A percentile compares a stretch with the other conserved stretches of the same genome.
These are phyloP conservation scores for Ceratocystis papillata DNA, from an alignment of 2,329 filamentous ascomycete genomes.

Conservation along the genomic window DNA sequence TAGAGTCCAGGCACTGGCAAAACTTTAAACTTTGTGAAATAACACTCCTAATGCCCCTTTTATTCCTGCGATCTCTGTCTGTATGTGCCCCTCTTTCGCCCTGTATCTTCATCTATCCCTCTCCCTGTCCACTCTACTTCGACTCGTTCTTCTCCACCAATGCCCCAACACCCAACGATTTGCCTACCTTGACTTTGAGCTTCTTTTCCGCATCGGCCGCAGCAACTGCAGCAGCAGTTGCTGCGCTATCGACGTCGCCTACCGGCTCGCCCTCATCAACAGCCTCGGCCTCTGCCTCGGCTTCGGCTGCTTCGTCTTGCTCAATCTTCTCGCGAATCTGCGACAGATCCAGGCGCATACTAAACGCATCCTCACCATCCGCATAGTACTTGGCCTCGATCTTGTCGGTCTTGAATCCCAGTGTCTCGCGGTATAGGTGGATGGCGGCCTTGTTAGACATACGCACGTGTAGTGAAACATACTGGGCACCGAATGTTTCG, in stretches of 20 bases:
- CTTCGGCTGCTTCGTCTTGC: conserved; percentile 36
- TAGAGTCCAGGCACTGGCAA: no score
- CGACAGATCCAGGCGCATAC: conserved; percentile 79
- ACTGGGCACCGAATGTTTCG: conserved; percentile 80
- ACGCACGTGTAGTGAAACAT: conserved; percentile 92
- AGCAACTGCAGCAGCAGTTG: conserved; percentile 27
- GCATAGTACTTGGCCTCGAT: conserved; percentile 88
- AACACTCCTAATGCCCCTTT: no score
- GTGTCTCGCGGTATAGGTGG: conserved; percentile 82
- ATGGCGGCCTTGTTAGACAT: conserved; percentile 86
- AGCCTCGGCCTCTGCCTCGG: conserved; percentile 29
- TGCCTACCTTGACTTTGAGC: conserved; percentile 76
- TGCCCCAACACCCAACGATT: conserved; percentile 66
- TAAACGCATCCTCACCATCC: conserved; percentile 90
- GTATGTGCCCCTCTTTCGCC: not conserved
- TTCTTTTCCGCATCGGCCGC: conserved; percentile 44
- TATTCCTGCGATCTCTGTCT: no score
- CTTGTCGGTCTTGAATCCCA: conserved; percentile 80
- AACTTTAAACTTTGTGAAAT: no score
- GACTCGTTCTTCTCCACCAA: conserved; percentile 54
- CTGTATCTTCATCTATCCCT: not conserved
- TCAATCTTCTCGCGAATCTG: conserved; percentile 43
- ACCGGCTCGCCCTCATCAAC: conserved; percentile 60
- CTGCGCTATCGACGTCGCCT: conserved; percentile 51
- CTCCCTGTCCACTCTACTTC: not conserved